phyloP scores from a whole-genome alignment of 495 filamentous ascomycete genomes.

The Tetracladium setigerum region DNA sequence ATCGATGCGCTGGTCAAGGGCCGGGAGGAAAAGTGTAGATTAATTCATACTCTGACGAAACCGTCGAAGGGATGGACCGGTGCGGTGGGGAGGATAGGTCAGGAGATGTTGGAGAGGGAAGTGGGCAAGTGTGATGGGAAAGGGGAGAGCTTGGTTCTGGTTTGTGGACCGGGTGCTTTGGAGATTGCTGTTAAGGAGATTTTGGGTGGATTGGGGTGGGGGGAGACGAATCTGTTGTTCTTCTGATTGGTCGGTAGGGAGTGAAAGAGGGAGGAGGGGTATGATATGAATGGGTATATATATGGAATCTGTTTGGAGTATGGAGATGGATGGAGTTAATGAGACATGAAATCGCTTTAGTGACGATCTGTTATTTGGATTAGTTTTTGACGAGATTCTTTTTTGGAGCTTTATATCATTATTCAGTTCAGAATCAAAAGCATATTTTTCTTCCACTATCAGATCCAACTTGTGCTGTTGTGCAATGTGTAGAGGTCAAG shows the following conservation, averaged over 20 bases:
- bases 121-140: conserved; percentile 30
- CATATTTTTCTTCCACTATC: no score
- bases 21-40: conserved; percentile 47
- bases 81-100: conserved; percentile 58
- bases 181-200: conserved; percentile 59
- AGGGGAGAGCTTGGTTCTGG: conserved; percentile 58
- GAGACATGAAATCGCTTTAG: no score
- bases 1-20: conserved; percentile 52
- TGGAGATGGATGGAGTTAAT: no score
- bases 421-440: no score
- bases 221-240: conserved; percentile 72
- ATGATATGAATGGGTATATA: no score
- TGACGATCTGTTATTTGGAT: no score
- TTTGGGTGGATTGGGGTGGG: conserved; percentile 67
- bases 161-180: conserved; percentile 78
- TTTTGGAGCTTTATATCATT: no score
- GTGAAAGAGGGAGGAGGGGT: background rate
- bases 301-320: no score
- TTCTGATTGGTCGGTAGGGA: conserved; percentile 42
- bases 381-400: no score
- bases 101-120: conserved; percentile 54
- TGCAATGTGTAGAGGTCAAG: no score
- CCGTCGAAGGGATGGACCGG: conserved; percentile 61
- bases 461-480: no score
- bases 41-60: conserved; percentile 69